Evolutionary conservation across 176 grass and related monocot genomes (phyloP).

Genomic region (Dactylis glomerata): DNA sequence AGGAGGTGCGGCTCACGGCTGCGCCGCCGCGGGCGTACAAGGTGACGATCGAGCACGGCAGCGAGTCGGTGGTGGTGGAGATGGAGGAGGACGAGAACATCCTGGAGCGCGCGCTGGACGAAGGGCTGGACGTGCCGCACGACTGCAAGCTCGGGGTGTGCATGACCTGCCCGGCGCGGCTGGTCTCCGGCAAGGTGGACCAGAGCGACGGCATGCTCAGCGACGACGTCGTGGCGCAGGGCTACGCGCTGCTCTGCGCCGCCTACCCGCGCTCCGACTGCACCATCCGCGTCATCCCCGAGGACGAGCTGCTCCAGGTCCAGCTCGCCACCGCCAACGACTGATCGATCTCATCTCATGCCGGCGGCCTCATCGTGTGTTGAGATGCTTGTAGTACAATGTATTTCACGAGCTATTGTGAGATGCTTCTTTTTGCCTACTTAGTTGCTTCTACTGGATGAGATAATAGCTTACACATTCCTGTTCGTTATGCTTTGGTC

Average conservation of each 20-base stretch:
- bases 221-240: constrained; percentile 81
- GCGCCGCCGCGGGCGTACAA: constrained; percentile 43
- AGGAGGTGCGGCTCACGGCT: neutral
- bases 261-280: constrained; percentile 90
- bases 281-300: constrained; percentile 84
- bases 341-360: constrained; percentile 19
- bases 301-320: constrained; percentile 87
- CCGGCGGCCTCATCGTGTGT: neutral
- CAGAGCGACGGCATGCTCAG: constrained; percentile 98
- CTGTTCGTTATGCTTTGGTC: neutral
- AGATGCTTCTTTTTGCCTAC: neutral
- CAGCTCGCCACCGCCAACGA: constrained; percentile 95
- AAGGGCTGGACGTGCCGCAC: constrained; percentile 80
- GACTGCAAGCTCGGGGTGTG: constrained; percentile 99
- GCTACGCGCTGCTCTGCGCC: constrained; percentile 76
- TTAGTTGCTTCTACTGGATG: neutral
- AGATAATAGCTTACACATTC: neutral
- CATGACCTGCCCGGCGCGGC: constrained; percentile 93
- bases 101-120: constrained; percentile 75
- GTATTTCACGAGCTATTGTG: neutral
- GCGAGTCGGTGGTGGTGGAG: constrained; percentile 57
- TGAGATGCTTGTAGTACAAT: neutral
- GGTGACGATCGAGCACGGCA: constrained; percentile 90
- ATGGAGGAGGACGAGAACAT: constrained; percentile 80
- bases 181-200: constrained; percentile 74